phyloP scores from a whole-genome alignment of 805 yeast species.

The Maudiozyma serrabonitensis region DNA sequence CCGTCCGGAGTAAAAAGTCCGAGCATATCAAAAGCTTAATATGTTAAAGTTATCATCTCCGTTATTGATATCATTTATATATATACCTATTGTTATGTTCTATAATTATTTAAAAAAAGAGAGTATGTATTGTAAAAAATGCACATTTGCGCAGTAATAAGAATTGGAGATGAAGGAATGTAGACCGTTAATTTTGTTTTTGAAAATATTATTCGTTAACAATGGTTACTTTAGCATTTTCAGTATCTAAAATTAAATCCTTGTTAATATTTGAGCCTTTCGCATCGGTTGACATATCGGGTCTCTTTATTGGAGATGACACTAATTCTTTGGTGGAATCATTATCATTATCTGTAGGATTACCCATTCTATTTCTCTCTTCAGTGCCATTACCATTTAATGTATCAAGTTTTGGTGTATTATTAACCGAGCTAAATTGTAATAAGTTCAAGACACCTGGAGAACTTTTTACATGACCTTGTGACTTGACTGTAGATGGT shows the following conservation, averaged over 20 bases:
- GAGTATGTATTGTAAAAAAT: neutral
- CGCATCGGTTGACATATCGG: constrained; percentile 1
- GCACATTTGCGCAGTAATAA: neutral
- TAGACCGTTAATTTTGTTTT: neutral
- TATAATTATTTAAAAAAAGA: neutral
- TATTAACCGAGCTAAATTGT: constrained; percentile 49
- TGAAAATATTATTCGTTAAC: constrained; percentile 12
- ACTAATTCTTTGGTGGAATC: constrained; percentile 12
- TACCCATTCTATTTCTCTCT: constrained; percentile 1
- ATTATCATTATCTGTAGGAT: constrained; percentile 2
- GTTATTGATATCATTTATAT: neutral
- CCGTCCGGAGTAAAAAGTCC: neutral
- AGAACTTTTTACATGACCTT: constrained; percentile 35
- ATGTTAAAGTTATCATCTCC: neutral
- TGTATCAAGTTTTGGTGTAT: constrained; percentile 26
- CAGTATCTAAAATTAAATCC: constrained; percentile 24
- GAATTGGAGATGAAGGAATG: neutral
- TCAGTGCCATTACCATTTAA: constrained; percentile 4
- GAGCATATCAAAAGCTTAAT: neutral
- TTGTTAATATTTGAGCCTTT: constrained; percentile 7
- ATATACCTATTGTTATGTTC: neutral
- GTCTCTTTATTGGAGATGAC: constrained; percentile 23
- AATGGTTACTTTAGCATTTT: constrained; percentile 24
- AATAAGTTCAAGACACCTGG: constrained; percentile 94
- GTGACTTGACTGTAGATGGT: constrained; percentile 8